phyloP scores from a whole-genome alignment of 495 filamentous ascomycete genomes.

The Collariella sp. region DNA sequence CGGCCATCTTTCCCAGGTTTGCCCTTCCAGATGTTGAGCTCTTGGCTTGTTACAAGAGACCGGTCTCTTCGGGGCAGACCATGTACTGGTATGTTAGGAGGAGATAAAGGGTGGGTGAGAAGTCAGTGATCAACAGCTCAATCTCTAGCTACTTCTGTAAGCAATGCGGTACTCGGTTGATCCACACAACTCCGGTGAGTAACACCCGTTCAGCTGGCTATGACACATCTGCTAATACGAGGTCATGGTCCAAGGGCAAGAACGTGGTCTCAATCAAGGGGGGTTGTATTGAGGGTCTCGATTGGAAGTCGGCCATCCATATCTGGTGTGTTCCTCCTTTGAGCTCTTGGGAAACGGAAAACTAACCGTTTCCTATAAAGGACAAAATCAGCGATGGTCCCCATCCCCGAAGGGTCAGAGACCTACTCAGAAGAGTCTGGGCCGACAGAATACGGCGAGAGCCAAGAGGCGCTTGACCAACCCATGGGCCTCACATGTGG shows the following conservation, averaged over 20 bases:
- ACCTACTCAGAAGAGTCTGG: constrained; percentile 37
- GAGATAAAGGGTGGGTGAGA: background rate
- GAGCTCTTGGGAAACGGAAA: background rate
- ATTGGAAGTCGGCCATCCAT: constrained; percentile 49
- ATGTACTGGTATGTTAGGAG: constrained; percentile 35
- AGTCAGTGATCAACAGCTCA: background rate
- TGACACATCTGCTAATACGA: background rate
- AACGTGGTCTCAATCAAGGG: constrained; percentile 48
- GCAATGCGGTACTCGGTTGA: constrained; percentile 48
- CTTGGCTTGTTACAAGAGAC: constrained; percentile 38
- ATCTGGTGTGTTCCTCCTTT: constrained; percentile 37
- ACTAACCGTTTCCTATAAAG: background rate
- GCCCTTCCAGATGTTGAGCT: constrained; percentile 37
- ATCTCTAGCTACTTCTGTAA: constrained; percentile 48
- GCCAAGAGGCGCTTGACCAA: constrained; percentile 35
- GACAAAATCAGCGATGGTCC: constrained; percentile 53
- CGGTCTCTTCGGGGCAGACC: constrained; percentile 38
- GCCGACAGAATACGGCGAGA: constrained; percentile 28
- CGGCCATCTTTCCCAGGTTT: constrained; percentile 58
- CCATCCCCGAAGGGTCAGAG: constrained; percentile 52
- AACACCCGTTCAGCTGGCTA: background rate
- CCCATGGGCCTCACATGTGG: constrained; percentile 26
- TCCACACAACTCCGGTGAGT: constrained; percentile 46
- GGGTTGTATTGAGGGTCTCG: constrained; percentile 50
- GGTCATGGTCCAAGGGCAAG: background rate